A percentile compares a stretch with the other conserved stretches of the same genome.
These are phyloP conservation scores for Monosporascus ibericus DNA, from an alignment of 2,329 filamentous ascomycete genomes.

Conservation along the genomic window DNA sequence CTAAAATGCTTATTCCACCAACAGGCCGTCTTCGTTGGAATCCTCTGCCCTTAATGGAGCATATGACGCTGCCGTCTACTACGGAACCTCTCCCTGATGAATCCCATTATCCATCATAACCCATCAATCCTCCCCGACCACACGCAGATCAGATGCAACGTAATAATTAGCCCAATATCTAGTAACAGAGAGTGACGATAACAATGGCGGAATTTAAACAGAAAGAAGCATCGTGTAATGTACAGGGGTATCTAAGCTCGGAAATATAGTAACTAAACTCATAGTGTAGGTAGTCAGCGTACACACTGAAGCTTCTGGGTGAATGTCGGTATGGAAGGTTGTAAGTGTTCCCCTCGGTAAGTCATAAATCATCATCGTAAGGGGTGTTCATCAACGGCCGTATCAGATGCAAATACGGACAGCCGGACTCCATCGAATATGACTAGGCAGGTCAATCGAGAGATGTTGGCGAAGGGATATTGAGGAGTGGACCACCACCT, in stretches of 20 bases:
- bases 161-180: constrained; percentile 1
- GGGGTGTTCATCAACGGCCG: neutral
- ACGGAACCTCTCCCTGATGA: too few relatives aligned
- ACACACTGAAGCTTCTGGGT: neutral
- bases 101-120: too few relatives aligned
- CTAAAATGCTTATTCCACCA: too few relatives aligned
- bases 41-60: too few relatives aligned
- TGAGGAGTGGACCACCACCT: constrained; percentile 13
- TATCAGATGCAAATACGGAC: neutral
- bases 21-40: too few relatives aligned
- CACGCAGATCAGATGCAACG: neutral
- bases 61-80: too few relatives aligned
- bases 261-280: neutral
- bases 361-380: neutral
- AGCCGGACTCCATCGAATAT: neutral
- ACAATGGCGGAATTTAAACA: constrained; percentile 4
- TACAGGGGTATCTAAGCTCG: neutral
- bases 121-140: too few relatives aligned
- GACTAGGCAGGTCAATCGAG: constrained; percentile 3
- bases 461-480: constrained; percentile 10
- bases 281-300: neutral
- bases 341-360: neutral
- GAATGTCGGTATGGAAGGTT: neutral
- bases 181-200: neutral
- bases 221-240: constrained; percentile 10